Evolutionary conservation across 225 moss, liverwort and hornwort genomes (phyloP), one percentile per base, ranked within the genome.

Genomic region (Marchantia polymorpha): DNA sequence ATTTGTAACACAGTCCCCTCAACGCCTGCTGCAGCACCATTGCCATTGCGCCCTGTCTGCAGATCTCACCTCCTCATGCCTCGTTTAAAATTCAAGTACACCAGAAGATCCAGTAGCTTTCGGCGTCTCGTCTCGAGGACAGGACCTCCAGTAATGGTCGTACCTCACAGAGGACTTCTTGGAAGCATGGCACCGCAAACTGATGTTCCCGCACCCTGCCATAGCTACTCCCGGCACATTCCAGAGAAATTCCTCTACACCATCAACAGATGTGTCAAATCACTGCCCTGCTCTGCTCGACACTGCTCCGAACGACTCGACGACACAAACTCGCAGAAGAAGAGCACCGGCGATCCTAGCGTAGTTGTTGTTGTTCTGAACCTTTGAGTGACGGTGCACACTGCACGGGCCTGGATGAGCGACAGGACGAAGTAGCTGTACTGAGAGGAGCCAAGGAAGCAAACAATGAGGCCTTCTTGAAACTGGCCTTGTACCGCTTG

Each of bases 21-120:
- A 80, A n/a, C 80, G 80, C 61, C 72, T 80, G 80, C 72, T 80
- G 72, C 72, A 80, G 59, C 16, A 80, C 80, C 80, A 73, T 63
- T 52, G 80, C 71, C 80, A 80, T 80, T 69, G 52, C 20, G 25
- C 3, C 67, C 66, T 12, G 51, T 52, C 74, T 54, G 19, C 30
- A 10, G 39, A 64, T 22, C 64, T 77, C 77, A 77, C 12, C 25
- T 26, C 16, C 49, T 65, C 77, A 77, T 77, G 7, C 49, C 77
- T 39, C 25, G 49, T 49, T 77, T 30, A 49, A n/a, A 46, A n/a
- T 8, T 25, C 13, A 77, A 20, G 51, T 14, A 77, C 47, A 64
- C 50, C 48, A 51, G 63, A 61, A 1, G 19, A 77, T 61, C 76
- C 76, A 10, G 49, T 64, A 9, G 0, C 23, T 20, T 75, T 30